Conservation (phyloP, 2,329 filamentous ascomycete species). For the Fusarium stilboides region DNA sequence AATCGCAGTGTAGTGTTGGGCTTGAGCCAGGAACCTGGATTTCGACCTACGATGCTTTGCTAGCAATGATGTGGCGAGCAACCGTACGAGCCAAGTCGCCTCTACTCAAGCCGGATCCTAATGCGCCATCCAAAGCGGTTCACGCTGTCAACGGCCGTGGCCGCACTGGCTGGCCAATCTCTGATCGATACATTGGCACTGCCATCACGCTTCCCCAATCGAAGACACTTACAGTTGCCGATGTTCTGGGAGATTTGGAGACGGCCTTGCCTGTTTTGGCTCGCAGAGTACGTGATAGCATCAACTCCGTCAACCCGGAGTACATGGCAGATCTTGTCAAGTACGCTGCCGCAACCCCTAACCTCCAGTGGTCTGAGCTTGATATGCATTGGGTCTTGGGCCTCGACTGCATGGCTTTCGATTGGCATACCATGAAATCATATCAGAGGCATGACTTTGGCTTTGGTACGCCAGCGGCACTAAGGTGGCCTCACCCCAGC, state of each 20-base stretch:
- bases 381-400: constrained; percentile 20
- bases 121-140: constrained; percentile 17
- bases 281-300: constrained; percentile 7
- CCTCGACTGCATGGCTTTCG: constrained; percentile 8
- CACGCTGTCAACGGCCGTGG: constrained; percentile 32
- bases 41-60: constrained; percentile 31
- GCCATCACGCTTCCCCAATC: constrained; percentile 18
- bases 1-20: neutral
- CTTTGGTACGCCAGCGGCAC: constrained; percentile 10
- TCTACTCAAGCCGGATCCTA: constrained; percentile 15
- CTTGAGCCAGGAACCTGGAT: constrained; percentile 17
- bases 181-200: constrained; percentile 25
- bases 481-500: constrained; percentile 13
- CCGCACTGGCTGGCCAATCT: constrained; percentile 4
- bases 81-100: constrained; percentile 19
- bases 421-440: constrained; percentile 25
- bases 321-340: constrained; percentile 14
- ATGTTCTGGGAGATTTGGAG: constrained; percentile 10
- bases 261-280: constrained; percentile 4
- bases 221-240: constrained; percentile 2
- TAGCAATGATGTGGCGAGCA: constrained; percentile 30
- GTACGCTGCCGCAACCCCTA: neutral
- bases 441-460: constrained; percentile 36
- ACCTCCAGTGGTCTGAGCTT: constrained; percentile 8
- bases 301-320: constrained; percentile 12